Evolutionary conservation across 257 asterid species (phyloP), one percentile per base, ranked within the genome.

Genomic region (Salvia rosmarinus): DNA sequence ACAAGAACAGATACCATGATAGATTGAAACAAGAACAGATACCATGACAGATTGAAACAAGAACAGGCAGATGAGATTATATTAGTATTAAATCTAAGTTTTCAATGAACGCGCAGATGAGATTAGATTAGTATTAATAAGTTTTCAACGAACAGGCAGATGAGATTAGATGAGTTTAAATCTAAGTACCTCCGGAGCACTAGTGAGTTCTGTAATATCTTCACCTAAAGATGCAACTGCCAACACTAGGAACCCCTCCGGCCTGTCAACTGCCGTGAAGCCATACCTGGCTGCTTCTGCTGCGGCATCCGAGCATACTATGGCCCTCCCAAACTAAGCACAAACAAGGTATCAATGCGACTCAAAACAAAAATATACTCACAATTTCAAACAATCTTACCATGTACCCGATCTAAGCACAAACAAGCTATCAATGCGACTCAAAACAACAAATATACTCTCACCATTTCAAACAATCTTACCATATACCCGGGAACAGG

Each of bases 251-350:
- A 86, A 89, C 9, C 98, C 97, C 75, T 95, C 97, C 0, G 94
- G 97, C 74, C 96, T 77, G 37, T 88, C 95, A 0, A 89, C 87
- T 1, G 96, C 95, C 0, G 97, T 89, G 80, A 86, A 95, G 50
- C 96, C 99, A n/a, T 91, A 91, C 76, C 85, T 81, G 0, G 99
- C 89, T 2, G 98, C 98, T 71, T 91, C 97, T 11, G 95, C 98
- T 75, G 98, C 93, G 12, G 96, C 79, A 30, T 95, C 99, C 0
- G 97, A 84, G 81, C 98, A 91, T 6, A 95, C 90, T n/a, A 91
- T 88, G 4, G 98, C 96, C 71, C 74, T 91, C 49, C 99, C 99
- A 35, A 91, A 89, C 99, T 95, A 30, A 14, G 5, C 5, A 19
- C 13, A 20, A 32, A 30, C 6, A 34, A 6, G n/a, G 12, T n/a